Base-by-base conservation (phyloP, 2,329 filamentous ascomycete species). In the Exophiala spinifera region DNA sequence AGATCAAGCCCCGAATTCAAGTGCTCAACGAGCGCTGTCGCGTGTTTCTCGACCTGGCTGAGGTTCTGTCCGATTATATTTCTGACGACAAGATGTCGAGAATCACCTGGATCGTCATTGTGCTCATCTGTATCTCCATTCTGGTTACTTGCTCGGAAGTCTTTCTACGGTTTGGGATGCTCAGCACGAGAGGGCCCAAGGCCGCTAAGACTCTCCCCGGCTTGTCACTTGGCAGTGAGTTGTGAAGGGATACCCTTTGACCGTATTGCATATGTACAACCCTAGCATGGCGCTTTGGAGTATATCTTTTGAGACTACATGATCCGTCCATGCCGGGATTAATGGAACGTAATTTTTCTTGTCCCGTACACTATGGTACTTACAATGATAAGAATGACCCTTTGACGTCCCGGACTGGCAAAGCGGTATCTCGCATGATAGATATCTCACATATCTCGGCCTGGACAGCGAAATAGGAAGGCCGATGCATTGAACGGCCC, bases 1-100 rank as follows among this genome's bases (percentile, higher is more conserved):
- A 99, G 68, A 97, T 99, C 70, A 92, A 95, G 67, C 90, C 88
- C 6, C 89, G 94, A 51, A 96, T 96, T 69, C 90, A 95, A 71
- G 91, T 97, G 20, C 86, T 99, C 61, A 99, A 99, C 72, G 94
- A 97, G 74, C 87, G 94, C 49, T 99, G 94, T 70, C 86, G 89
- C 39, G 94, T 99, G 47, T 99, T 99, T 74, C 82, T 99, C 15
- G 94, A 99, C 70, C 83, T 99, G 8, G 91, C 94, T 43, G 91
- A 96, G 73, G 96, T 99, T 20, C 77, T 99, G 1, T 91, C 88
- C 13, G 92, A 99, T 72, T 89, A 85, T 1, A 91, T 96, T 51
- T 89, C 89, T 19, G 91, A 97, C 69, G 87, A 89, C 62, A 96
- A 96, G 71, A 97, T 96, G 88, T 96, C 90, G 63, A 80, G 80